Evolutionary conservation across 805 yeast species (phyloP).

Genomic region (Candida lessepsii): DNA sequence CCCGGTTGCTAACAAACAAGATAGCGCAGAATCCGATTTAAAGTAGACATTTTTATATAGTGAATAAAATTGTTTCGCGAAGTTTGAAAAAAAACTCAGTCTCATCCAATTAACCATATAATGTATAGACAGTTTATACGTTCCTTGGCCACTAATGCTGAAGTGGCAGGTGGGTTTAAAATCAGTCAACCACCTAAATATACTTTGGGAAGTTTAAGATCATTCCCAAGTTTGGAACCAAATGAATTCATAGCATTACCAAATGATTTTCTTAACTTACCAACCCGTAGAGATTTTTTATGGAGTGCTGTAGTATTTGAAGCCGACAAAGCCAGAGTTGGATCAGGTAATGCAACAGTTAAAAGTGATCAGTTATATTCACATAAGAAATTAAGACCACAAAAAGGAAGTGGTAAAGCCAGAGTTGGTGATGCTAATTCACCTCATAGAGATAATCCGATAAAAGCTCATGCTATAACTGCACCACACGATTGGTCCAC

Average conservation of each 20-base stretch:
- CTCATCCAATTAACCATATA: constrained; percentile 12
- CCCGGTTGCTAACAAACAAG: too few species aligned
- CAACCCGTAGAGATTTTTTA: constrained; percentile 83
- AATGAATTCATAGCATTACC: constrained; percentile 73
- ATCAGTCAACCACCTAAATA: constrained; percentile 57
- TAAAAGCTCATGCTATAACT: constrained; percentile 81
- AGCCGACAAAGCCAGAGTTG: constrained; percentile 85
- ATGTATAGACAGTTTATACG: constrained; percentile 30
- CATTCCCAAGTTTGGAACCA: constrained; percentile 93
- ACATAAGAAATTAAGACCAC: constrained; percentile 77
- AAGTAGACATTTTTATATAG: too few species aligned
- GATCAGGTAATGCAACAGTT: constrained; percentile 82
- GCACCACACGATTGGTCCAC: constrained; percentile 91
- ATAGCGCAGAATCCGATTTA: too few species aligned
- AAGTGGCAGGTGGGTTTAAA: constrained; percentile 18
- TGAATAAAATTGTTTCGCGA: too few species aligned
- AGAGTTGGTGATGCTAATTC: constrained; percentile 96
- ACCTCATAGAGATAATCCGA: constrained; percentile 88
- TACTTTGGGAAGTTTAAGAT: constrained; percentile 72
- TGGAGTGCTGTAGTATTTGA: constrained; percentile 96
- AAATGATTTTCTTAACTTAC: constrained; percentile 62
- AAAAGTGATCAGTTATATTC: constrained; percentile 85
- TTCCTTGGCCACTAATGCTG: constrained; percentile 28
- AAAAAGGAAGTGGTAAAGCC: constrained; percentile 94
- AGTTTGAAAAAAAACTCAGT: too few species aligned